Evolutionary conservation across 2,329 filamentous ascomycete genomes (phyloP).

Genomic region (Colletotrichum destructivum): DNA sequence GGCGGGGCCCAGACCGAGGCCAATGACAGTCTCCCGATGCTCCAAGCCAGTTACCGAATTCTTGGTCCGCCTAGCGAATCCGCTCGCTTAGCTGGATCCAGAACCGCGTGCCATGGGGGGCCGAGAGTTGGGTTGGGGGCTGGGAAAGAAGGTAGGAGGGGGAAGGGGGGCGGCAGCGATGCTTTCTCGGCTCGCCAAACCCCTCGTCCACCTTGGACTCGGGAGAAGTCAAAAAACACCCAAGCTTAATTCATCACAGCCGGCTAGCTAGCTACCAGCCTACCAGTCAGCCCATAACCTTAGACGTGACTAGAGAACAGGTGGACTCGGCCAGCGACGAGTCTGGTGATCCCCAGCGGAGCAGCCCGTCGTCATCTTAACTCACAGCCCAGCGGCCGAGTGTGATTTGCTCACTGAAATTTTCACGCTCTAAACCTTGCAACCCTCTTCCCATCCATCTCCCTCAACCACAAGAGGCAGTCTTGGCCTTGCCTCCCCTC

Average conservation of each 20-base stretch:
- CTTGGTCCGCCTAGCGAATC: not conserved
- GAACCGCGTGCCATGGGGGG: not conserved
- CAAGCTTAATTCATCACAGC: not conserved
- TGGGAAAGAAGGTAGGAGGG: not conserved
- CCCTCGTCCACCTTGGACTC: not conserved
- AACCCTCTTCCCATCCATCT: not conserved
- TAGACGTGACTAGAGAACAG: too few relatives aligned
- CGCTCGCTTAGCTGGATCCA: slow-evolving; percentile 7
- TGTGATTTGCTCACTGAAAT: slow-evolving; percentile 15
- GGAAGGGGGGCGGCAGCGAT: not conserved
- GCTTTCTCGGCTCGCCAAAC: not conserved
- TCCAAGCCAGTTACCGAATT: slow-evolving; percentile 12
- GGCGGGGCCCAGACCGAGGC: slow-evolving; percentile 4
- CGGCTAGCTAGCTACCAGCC: too few relatives aligned
- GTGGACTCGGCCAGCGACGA: too few relatives aligned
- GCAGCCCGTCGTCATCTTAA: slow-evolving; percentile 1
- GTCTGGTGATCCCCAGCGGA: not conserved
- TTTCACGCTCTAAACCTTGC: not conserved
- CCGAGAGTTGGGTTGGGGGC: too few relatives aligned
- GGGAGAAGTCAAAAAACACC: not conserved
- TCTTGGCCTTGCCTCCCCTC: not conserved
- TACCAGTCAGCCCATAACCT: too few relatives aligned
- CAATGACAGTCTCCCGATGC: not conserved
- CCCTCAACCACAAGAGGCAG: not conserved
- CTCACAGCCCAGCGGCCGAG: not conserved